Conservation (phyloP, 306 rosid genomes). For the Malus domestica region ASM211411v1 NC_041803.1:4577501-4578000, state of each 20-base stretch:
- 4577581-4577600: background rate
- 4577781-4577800: no score
- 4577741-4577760: background rate
- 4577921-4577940: background rate
- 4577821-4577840: no score
- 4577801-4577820: background rate
- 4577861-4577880: background rate
- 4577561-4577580: background rate
- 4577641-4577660: background rate
- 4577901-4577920: background rate
- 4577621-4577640: background rate
- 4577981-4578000: background rate
- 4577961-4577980: background rate
- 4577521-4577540: background rate
- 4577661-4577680: background rate
- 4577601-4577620: background rate
- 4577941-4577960: background rate
- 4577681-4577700: background rate
- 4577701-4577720: background rate
- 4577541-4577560: background rate
- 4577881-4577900: background rate
- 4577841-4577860: background rate
- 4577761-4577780: no score
- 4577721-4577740: background rate
- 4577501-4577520: background rate